Base-by-base conservation (phyloP, 495 filamentous ascomycete genomes). In the Hyaloscypha hepaticicola region DNA sequence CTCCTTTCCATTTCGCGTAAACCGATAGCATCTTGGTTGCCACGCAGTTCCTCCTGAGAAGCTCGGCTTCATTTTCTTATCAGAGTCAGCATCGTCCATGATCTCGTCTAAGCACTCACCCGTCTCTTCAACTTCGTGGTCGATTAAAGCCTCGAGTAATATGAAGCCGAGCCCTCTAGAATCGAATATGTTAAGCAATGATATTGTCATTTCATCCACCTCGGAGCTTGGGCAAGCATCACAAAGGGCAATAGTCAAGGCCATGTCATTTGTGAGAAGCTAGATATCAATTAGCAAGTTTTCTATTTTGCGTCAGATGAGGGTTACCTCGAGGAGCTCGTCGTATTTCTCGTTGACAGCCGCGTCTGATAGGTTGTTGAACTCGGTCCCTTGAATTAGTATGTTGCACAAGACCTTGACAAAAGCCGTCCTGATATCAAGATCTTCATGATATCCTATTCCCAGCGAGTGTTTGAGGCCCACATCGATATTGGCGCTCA, bases 401-500 rank as follows among this genome's bases (percentile, higher is more conserved):
- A 89, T 88, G 72, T 89, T 87, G 60, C 83, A 85, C 51, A 89
- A 77, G 9, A 89, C 86, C 66, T 83, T 83, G 61, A 89, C 82
- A 67, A 89, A 89, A 22, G 86, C 86, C 8, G 85, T 89, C 45
- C 86, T 78, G 58, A 88, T 87, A 69, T 87, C 84, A 11, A 85
- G 72, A 68, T 87, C 85, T 70, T 89, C 83, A 65, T 88, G 83
- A 64, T 89, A 89, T 6, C 86, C 86, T 64, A 89, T 87, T 65
- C 79, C 81, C 25, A 89, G 73, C 11, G 83, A 85, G 68, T 87
- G 82, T 71, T 89, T 88, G 19, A 89, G 72, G 1, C 86, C 86
- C 21, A 89, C 85, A 70, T 89, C 86, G 34, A 89, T 85, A 69
- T 89, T 89, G 3, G 86, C 85, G 61, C 85, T 87, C 41, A 89